phyloP scores from a whole-genome alignment of 495 filamentous ascomycete genomes.

The Annulohypoxylon moriforme region DNA sequence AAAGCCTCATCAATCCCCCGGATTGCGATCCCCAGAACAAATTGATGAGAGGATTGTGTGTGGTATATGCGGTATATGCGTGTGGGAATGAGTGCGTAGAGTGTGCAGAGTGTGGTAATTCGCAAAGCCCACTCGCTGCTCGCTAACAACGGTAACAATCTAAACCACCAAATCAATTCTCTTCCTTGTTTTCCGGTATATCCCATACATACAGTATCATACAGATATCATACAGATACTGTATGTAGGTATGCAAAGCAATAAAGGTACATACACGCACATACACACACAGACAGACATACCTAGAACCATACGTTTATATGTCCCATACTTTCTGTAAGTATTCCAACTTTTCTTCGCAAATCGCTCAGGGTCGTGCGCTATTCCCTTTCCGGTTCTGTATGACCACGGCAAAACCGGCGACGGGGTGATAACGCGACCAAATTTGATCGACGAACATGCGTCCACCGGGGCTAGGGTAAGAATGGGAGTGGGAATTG shows the following conservation, averaged over 20 bases:
- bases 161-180: not conserved
- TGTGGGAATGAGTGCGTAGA: not conserved
- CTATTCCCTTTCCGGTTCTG: conserved; percentile 6
- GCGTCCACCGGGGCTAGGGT: conserved; percentile 32
- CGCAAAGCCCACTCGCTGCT: not conserved
- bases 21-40: conserved; percentile 35
- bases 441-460: conserved; percentile 36
- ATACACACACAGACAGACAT: not conserved
- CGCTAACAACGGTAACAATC: not conserved
- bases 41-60: conserved; percentile 22
- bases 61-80: not conserved
- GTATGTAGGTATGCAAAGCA: not conserved
- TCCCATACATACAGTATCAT: not conserved
- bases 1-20: conserved; percentile 43
- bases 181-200: not conserved
- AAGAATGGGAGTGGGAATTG: conserved; percentile 35
- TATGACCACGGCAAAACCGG: conserved; percentile 33
- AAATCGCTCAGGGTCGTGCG: conserved; percentile 22
- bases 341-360: not conserved
- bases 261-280: not conserved
- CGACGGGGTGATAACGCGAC: conserved; percentile 26
- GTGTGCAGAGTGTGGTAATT: no score
- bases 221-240: not conserved
- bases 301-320: not conserved
- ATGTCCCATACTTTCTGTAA: not conserved